Evolutionary conservation across 129 eudicot genomes (phyloP).

Genomic region (Arctium minus): DNA sequence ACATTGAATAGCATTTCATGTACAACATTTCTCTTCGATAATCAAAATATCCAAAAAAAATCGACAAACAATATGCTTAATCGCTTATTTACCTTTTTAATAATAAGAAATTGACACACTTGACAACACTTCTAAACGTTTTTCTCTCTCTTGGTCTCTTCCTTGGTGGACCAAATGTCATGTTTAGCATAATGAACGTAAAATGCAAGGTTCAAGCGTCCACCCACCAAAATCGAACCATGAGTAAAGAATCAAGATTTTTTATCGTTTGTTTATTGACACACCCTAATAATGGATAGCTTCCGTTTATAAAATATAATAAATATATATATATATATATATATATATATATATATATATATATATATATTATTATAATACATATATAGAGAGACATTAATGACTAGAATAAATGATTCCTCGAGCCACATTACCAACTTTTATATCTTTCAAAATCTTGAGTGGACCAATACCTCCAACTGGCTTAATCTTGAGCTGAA

Average conservation of each 20-base stretch:
- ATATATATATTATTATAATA: no score
- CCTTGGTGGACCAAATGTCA: not conserved
- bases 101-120: not conserved
- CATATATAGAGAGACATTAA: conserved; percentile 9
- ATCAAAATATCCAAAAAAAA: no score
- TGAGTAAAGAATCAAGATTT: not conserved
- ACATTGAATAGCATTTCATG: no score
- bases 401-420: conserved; percentile 12
- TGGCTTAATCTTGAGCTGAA: conserved; percentile 9
- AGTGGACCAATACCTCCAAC: conserved; percentile 27
- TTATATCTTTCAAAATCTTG: conserved; percentile 13
- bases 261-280: no score
- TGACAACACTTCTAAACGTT: not conserved
- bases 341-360: no score
- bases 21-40: not conserved
- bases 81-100: no score
- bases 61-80: not conserved
- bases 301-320: not conserved
- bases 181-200: not conserved
- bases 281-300: not conserved
- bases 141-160: not conserved
- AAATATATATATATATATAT: no score
- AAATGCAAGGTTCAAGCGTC: not conserved
- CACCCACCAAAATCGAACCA: not conserved
- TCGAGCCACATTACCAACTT: conserved; percentile 37